A percentile compares a stretch with the other conserved stretches of the same genome.
phyloP scores from a whole-genome alignment of 805 yeast species.

The Wickerhamomyces ciferrii region DNA sequence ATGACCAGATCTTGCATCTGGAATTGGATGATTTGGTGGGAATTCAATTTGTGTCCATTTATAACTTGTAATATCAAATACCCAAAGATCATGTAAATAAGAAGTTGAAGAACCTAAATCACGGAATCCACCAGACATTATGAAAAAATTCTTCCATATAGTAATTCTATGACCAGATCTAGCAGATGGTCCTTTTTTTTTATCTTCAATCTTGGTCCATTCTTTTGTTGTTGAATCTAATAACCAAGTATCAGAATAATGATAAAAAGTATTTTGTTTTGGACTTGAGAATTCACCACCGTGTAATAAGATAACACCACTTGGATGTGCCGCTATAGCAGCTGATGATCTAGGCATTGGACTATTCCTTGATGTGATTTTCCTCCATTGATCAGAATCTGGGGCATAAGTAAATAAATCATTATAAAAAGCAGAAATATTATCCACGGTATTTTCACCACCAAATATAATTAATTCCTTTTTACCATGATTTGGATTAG shows the following conservation, averaged over 20 bases:
- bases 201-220: constrained; percentile 86
- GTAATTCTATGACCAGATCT: constrained; percentile 92
- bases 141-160: constrained; percentile 84
- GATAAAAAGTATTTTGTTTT: constrained; percentile 91
- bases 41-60: constrained; percentile 90
- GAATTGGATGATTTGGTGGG: constrained; percentile 73
- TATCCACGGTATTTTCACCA: constrained; percentile 63
- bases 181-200: constrained; percentile 70
- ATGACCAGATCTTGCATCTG: constrained; percentile 94
- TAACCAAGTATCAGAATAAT: constrained; percentile 95
- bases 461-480: constrained; percentile 83
- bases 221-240: constrained; percentile 79
- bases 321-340: constrained; percentile 88
- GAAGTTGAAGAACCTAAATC: constrained; percentile 83
- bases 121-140: constrained; percentile 88
- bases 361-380: constrained; percentile 71
- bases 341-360: constrained; percentile 94
- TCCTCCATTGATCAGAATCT: constrained; percentile 79
- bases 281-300: constrained; percentile 98
- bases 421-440: constrained; percentile 66
- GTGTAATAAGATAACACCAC: constrained; percentile 79
- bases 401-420: constrained; percentile 71
- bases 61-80: constrained; percentile 82
- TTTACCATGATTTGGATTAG: constrained; percentile 71
- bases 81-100: constrained; percentile 83